Conservation (phyloP, 352 stramenopile genomes). For the Phytophthora pisi region DNA sequence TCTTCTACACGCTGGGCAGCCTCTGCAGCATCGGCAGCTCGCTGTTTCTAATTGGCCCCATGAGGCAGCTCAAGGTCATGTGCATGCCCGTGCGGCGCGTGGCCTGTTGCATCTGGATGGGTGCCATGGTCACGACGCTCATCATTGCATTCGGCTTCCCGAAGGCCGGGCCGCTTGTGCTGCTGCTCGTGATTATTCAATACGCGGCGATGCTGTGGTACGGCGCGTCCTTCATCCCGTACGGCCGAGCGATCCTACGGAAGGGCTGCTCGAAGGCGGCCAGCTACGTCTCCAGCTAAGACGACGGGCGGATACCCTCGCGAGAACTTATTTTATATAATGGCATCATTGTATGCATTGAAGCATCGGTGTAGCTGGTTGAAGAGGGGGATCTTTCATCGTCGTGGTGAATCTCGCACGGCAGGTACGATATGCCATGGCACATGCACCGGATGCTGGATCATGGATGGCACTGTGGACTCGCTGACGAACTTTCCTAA, state of each 20-base stretch:
- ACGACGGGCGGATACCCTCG: conserved; percentile 4
- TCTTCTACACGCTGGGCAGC: conserved; percentile 88
- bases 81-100: conserved; percentile 83
- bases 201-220: conserved; percentile 88
- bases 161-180: conserved; percentile 64
- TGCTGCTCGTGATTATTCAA: conserved; percentile 79
- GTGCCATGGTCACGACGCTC: conserved; percentile 72
- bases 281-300: conserved; percentile 52
- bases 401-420: too few species aligned
- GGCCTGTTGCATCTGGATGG: conserved; percentile 81
- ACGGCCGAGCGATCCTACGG: conserved; percentile 78
- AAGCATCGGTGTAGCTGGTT: not conserved
- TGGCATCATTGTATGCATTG: conserved; percentile 16
- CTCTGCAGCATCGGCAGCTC: conserved; percentile 82
- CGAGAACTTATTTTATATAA: conserved; percentile 29
- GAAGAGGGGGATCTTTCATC: conserved; percentile 2
- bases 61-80: conserved; percentile 82
- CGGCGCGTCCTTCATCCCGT: conserved; percentile 81
- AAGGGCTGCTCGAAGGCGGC: conserved; percentile 67
- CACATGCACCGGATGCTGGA: too few species aligned
- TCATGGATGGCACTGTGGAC: too few species aligned
- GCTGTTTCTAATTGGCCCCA: conserved; percentile 76
- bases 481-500: not conserved
- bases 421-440: too few species aligned
- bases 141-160: conserved; percentile 81